phyloP scores from a whole-genome alignment of 805 yeast species.

The Candida odintsovae region DNA sequence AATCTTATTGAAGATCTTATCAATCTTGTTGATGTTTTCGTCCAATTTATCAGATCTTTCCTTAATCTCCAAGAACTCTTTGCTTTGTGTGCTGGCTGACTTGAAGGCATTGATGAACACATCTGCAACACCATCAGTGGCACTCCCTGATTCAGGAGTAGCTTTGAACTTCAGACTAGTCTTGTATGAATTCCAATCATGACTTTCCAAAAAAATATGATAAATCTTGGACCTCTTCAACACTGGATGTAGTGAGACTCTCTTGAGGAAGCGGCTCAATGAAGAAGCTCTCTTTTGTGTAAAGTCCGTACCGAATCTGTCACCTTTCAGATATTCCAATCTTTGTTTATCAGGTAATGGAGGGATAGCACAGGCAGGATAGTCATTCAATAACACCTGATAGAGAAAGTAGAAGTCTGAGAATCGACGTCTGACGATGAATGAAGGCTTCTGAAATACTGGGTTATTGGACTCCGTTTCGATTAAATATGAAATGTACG shows the following conservation, averaged over 20 bases:
- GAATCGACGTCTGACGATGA: slow-evolving; percentile 69
- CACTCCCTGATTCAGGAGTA: slow-evolving; percentile 10
- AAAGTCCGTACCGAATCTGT: slow-evolving; percentile 79
- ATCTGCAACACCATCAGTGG: slow-evolving; percentile 75
- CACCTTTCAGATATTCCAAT: slow-evolving; percentile 89
- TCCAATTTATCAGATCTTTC: slow-evolving; percentile 80
- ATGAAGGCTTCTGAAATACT: slow-evolving; percentile 37
- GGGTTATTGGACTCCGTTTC: slow-evolving; percentile 62
- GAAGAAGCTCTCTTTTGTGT: slow-evolving; percentile 80
- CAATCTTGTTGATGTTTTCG: slow-evolving; percentile 75
- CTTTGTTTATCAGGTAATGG: slow-evolving; percentile 93
- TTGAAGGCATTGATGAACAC: slow-evolving; percentile 92
- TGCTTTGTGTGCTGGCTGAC: slow-evolving; percentile 57
- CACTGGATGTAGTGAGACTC: slow-evolving; percentile 69
- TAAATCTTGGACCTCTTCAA: slow-evolving; percentile 65
- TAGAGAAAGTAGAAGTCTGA: slow-evolving; percentile 80
- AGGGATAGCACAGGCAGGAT: slow-evolving; percentile 82
- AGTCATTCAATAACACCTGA: slow-evolving; percentile 69
- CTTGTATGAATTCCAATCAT: slow-evolving; percentile 68
- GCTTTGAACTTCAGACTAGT: slow-evolving; percentile 40
- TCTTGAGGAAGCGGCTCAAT: slow-evolving; percentile 64
- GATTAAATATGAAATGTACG: slow-evolving; percentile 68
- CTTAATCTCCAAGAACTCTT: slow-evolving; percentile 77
- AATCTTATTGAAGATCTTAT: slow-evolving; percentile 68
- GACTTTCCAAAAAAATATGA: slow-evolving; percentile 65